Evolutionary conservation across 768 basidiomycete genomes (phyloP), one percentile per base, ranked within the genome.

Genomic region (Polyporus arcularius): DNA sequence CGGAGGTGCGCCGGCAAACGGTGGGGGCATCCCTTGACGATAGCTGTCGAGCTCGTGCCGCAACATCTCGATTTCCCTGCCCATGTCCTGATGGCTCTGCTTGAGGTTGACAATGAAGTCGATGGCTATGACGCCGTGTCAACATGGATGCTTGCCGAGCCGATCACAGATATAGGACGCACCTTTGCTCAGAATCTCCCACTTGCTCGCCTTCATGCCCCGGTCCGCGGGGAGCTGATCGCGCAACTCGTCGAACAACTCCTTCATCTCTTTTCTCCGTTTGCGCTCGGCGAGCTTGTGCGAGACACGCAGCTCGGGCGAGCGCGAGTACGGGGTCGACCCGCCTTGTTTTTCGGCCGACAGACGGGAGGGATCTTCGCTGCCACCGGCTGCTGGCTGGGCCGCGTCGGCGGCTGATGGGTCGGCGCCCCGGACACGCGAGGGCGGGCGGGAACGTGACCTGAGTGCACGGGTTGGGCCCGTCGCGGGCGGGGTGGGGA

Each of bases 141-240:
- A 64, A 30, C 46, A 21, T 18, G 35, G 6, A 41, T 40, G 31
- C 57, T 38, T 43, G 61, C 32, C 14, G 16, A 40, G 53, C 47
- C 41, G 46, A 28, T 47, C 10, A 43, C 48, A 57, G 6, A 28
- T 30, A 18, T n/a, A 16, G n/a, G 42, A 50, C 82, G 64, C 65
- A 92, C 96, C 92, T 87, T 97, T 96, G 75, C 89, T 96, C 38
- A 99, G 76, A 62, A 98, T 98, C 78, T 99, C 97, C 97, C 96
- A 98, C 77, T 99, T 99, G 77, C 92, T 95, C 18, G 94, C 90
- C 72, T 98, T 98, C 87, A 95, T 92, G 45, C 90, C 94, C 54
- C 90, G 85, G 77, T 94, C 94, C 53, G 89, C 89, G 1, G 97
- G 97, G 28, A 99, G 78, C 68, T 92, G 87, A 73, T 97, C 96